Conservation (phyloP, 164 flowering plant genomes). For the Macadamia tetraphylla region DNA sequence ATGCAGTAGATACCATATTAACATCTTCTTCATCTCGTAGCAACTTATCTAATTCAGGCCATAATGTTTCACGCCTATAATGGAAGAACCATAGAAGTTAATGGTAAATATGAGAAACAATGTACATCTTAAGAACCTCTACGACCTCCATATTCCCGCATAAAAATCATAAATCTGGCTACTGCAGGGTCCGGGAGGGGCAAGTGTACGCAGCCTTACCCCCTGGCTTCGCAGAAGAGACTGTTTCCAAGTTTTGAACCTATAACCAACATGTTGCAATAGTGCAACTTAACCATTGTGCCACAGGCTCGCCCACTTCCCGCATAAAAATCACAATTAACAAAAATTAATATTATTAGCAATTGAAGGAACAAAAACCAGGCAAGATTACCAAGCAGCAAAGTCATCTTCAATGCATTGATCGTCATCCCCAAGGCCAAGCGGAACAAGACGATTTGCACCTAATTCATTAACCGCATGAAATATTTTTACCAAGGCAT, state of each 20-base stretch:
- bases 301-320: too few species aligned
- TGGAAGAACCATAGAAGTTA: slow-evolving; percentile 1
- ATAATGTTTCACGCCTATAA: slow-evolving; percentile 64
- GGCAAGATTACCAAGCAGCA: slow-evolving; percentile 56
- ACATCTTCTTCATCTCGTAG: slow-evolving; percentile 66
- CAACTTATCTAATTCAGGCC: slow-evolving; percentile 76
- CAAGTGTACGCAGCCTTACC: too few species aligned
- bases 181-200: too few species aligned
- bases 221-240: too few species aligned
- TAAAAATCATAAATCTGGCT: too few species aligned
- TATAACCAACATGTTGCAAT: too few species aligned
- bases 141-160: background rate
- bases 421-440: slow-evolving; percentile 76
- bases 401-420: slow-evolving; percentile 61
- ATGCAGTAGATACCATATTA: slow-evolving; percentile 56
- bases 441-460: slow-evolving; percentile 51
- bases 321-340: too few species aligned
- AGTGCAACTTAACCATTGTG: too few species aligned
- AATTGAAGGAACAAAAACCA: background rate
- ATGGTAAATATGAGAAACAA: background rate
- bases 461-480: slow-evolving; percentile 22
- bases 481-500: background rate
- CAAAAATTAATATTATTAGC: background rate
- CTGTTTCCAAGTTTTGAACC: too few species aligned
- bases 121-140: too few species aligned